Conservation (phyloP, 345 rosid genomes). For the Dipteronia sinensis region DNA sequence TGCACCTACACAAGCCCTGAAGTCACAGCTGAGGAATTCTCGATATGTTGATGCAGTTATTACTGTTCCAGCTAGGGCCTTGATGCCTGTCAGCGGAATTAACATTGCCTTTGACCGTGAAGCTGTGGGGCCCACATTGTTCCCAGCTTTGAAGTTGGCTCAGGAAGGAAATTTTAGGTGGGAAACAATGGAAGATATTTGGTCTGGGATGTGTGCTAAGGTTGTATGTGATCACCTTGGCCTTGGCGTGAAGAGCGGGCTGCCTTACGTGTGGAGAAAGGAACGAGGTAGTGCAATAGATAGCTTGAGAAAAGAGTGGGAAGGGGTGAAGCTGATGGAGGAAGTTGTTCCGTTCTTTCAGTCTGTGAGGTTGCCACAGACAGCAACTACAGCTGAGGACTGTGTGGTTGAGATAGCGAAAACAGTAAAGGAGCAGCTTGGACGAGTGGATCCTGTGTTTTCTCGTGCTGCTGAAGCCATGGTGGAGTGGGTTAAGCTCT, state of each 20-base stretch:
- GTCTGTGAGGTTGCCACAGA: slow-evolving; percentile 54
- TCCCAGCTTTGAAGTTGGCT: slow-evolving; percentile 74
- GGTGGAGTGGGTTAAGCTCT: slow-evolving; percentile 72
- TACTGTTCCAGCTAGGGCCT: slow-evolving; percentile 66
- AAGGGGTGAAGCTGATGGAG: slow-evolving; percentile 95
- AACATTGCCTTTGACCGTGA: slow-evolving; percentile 88
- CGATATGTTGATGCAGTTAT: slow-evolving; percentile 82
- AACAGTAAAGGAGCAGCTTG: slow-evolving; percentile 64
- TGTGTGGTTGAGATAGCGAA: slow-evolving; percentile 72
- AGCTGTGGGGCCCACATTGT: slow-evolving; percentile 68
- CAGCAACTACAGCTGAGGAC: slow-evolving; percentile 63
- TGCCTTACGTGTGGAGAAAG: slow-evolving; percentile 88
- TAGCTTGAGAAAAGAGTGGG: slow-evolving; percentile 95
- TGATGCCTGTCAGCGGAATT: slow-evolving; percentile 87
- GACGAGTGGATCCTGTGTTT: slow-evolving; percentile 58
- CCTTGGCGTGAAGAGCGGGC: slow-evolving; percentile 82
- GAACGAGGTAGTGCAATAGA: slow-evolving; percentile 83
- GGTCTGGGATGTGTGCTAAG: slow-evolving; percentile 94
- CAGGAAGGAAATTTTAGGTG: slow-evolving; percentile 90
- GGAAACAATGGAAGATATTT: slow-evolving; percentile 95
- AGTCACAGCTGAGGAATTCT: slow-evolving; percentile 69
- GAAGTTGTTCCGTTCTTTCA: slow-evolving; percentile 83
- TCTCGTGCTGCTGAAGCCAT: slow-evolving; percentile 72
- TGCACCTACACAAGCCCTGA: slow-evolving; percentile 97
- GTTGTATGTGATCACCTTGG: slow-evolving; percentile 78